Base-by-base conservation (phyloP, 1,284 basidiomycete species). In the Xanthoconium separans region DNA sequence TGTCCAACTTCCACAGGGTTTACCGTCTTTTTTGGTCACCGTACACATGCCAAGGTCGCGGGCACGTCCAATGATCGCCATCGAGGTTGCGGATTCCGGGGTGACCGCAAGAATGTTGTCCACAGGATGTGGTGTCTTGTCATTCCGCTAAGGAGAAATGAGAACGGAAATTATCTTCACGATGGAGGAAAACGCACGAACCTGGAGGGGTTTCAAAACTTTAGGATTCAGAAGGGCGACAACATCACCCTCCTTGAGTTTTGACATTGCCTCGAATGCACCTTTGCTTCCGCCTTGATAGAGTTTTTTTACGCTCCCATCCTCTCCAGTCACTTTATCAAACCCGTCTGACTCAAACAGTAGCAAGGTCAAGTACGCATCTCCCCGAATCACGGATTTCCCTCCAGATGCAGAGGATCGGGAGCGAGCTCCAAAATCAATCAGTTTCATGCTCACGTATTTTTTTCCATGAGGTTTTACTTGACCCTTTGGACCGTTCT, bases 241-340 rank as follows among this genome's bases (percentile, higher is more conserved):
- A 3, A 98, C 91, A 44, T 92, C 88, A 1, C 96, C 96, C 58
- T 94, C 90, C 46, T 83, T 84, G 57, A 96, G 74, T 66, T 91
- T 92, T 54, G 89, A 87, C 72, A 92, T 83, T 55, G 81, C 78
- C 69, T 98, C 96, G 66, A 93, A 99, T 0, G 95, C 95, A 7
- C 96, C 95, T 2, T 85, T 83, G 58, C 92, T 95, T 1, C 96
- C 95, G 2, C 95, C 95, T 56, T 80, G 81, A 68, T 93, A 96
- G 0, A 86, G 61, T 62, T 84, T 89, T 62, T 80, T 75, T 42
- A 79, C 78, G 50, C 75, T 77, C 22, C 75, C 70, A 47, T 79
- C 73, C 15, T 80, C 81, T 22, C 70, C 70, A 2, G 73, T 75
- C 18, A 88, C 59, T 10, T 78, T 61, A 55, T 88, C 85, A 56